phyloP scores from a whole-genome alignment of 805 yeast genomes.

The Metschnikowia shivogae region DNA sequence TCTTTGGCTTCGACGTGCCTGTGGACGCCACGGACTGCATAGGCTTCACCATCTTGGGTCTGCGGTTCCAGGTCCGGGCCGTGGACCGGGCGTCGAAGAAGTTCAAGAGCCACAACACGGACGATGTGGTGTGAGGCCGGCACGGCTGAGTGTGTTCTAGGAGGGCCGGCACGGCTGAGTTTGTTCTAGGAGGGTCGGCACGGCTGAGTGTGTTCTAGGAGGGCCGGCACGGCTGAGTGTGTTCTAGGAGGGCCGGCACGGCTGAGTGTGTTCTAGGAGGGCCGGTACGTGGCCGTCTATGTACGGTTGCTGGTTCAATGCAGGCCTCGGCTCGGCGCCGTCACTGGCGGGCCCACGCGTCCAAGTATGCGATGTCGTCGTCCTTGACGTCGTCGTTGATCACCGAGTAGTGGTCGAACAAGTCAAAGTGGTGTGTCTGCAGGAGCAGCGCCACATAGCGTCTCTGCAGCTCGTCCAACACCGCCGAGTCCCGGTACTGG shows the following conservation, averaged over 20 bases:
- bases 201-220: too few species aligned
- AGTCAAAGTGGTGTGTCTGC: slow-evolving; percentile 24
- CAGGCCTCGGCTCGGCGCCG: neutral
- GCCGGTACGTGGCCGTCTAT: too few species aligned
- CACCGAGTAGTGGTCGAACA: slow-evolving; percentile 41
- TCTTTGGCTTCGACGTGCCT: slow-evolving; percentile 49
- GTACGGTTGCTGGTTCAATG: neutral
- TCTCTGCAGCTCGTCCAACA: slow-evolving; percentile 11
- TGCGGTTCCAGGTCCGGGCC: slow-evolving; percentile 69
- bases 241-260: too few species aligned
- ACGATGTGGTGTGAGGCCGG: slow-evolving; percentile 37
- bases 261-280: too few species aligned
- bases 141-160: too few species aligned
- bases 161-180: too few species aligned
- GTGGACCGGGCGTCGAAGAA: slow-evolving; percentile 80
- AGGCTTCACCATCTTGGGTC: slow-evolving; percentile 70
- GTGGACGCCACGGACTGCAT: slow-evolving; percentile 36
- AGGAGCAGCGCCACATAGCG: slow-evolving; percentile 12
- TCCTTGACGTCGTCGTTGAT: slow-evolving; percentile 34
- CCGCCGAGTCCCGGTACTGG: slow-evolving; percentile 21
- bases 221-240: too few species aligned
- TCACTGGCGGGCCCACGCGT: slow-evolving; percentile 38
- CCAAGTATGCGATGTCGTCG: slow-evolving; percentile 44
- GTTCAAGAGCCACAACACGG: slow-evolving; percentile 76
- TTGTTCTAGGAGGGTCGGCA: too few species aligned